Evolutionary conservation across 805 yeast species (phyloP), one percentile per base, ranked within the genome.

Genomic region (Candida silvatica): DNA sequence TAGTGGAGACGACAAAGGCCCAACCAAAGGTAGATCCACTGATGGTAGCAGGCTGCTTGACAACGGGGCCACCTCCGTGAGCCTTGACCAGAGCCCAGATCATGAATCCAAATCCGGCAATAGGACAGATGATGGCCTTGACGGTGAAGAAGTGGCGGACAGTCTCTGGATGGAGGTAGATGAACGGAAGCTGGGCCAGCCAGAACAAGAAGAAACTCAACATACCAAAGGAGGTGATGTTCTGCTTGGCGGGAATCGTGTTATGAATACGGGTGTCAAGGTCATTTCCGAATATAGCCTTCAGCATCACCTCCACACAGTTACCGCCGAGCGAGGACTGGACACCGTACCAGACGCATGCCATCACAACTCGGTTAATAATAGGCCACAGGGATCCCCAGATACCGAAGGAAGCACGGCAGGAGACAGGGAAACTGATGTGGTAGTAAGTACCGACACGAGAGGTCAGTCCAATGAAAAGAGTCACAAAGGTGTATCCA

Each of bases 371-470:
- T 60, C 97, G 73, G 59, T 87, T 86, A 34, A 86, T 49, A 31
- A 87, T 77, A 4, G 94, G 95, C 95, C 94, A 87, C 39, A 80
- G 62, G 0, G 87, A 79, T 35, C 94, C 94, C 65, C 77, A 83
- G 8, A 83, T 72, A 40, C 97, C 97, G 60, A 87, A 87, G 1
- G 94, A 73, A 1, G 90, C 71, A 43, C 97, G 67, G 27, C 78
- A 72, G 7, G 82, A 70, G 9, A 86, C 87, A 1, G 96, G 95
- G 67, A 86, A 87, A 0, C 92, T 72, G 37, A 84, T 65, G 51
- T 86, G 95, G 51, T 86, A 83, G 43, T 71, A 70, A 12, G 86
- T 69, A 45, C 95, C 96, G 35, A 83, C 71, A 47, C 94, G 66
- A 17, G 94, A 82, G 15, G 82, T 67, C n/a, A 76, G 51, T 4